Evolutionary conservation across 768 basidiomycete species (phyloP).

Genomic region (Podaxis carcinomalis): DNA sequence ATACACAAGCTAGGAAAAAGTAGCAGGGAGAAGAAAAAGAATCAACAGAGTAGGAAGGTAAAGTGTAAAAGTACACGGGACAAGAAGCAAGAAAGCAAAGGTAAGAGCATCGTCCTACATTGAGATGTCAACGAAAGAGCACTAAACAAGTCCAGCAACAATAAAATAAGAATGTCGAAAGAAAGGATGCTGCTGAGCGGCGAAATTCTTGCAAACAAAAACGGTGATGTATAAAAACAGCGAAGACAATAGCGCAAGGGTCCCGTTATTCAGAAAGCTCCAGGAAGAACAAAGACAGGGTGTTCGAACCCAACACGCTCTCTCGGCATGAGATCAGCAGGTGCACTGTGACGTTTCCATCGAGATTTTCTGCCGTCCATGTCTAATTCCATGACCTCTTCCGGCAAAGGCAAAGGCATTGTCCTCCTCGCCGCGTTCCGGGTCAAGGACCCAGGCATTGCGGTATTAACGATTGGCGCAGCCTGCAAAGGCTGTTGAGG

Average conservation of each 20-base stretch:
- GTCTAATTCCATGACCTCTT: conserved; percentile 12
- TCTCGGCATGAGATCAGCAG: conserved; percentile 51
- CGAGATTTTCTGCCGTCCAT: conserved; percentile 28
- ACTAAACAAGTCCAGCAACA: conserved; percentile 2
- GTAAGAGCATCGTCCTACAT: conserved; percentile 6
- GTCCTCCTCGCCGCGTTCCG: conserved; percentile 9
- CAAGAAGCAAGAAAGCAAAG: neutral
- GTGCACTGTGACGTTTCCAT: conserved; percentile 57
- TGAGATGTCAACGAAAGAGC: neutral
- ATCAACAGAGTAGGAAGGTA: neutral
- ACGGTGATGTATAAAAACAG: neutral
- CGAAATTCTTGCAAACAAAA: neutral
- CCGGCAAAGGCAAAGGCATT: conserved; percentile 1
- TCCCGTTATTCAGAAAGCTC: conserved; percentile 44
- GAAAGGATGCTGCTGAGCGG: conserved; percentile 2
- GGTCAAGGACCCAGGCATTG: conserved; percentile 3
- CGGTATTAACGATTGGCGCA: neutral
- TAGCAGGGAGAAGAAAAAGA: neutral
- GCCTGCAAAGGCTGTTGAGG: conserved; percentile 21
- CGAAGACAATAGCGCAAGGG: neutral
- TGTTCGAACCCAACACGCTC: conserved; percentile 55
- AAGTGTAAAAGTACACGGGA: conserved; percentile 4
- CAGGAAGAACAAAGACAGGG: conserved; percentile 53
- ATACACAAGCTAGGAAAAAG: neutral
- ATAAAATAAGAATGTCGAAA: conserved; percentile 6